phyloP scores from a whole-genome alignment of 2,329 filamentous ascomycete genomes.

The Ceratocystis lukuohia region DNA sequence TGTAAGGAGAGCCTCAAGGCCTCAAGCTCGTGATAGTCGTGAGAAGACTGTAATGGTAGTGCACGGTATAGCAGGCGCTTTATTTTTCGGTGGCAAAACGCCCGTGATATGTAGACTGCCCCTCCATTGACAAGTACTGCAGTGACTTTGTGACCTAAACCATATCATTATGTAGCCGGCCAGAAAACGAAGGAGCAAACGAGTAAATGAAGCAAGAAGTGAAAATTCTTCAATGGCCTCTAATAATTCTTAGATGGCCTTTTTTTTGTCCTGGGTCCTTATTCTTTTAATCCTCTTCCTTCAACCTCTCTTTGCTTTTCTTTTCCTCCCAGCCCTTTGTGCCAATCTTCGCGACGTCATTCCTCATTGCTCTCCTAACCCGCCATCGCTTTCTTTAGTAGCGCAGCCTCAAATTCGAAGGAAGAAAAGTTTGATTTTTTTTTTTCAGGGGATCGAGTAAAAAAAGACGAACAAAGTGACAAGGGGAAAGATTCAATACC shows the following conservation, averaged over 20 bases:
- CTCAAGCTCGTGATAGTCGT: not conserved
- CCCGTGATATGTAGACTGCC: not conserved
- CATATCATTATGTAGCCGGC: not conserved
- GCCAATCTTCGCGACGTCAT: not conserved
- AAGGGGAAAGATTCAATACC: not conserved
- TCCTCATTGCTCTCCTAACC: not conserved
- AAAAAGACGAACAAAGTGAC: not conserved
- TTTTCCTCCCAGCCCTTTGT: not conserved
- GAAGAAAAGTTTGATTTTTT: slow-evolving; percentile 3
- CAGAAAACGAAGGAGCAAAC: not conserved
- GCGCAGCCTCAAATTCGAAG: not conserved
- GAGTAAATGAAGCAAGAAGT: not conserved
- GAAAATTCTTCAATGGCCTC: not conserved
- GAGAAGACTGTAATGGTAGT: not conserved
- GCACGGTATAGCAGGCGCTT: not conserved
- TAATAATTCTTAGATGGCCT: not conserved
- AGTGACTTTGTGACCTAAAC: not conserved
- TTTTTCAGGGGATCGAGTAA: not conserved
- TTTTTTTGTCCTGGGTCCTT: not conserved
- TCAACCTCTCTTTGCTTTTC: not conserved
- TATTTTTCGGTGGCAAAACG: not conserved
- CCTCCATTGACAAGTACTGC: not conserved
- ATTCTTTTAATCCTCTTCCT: not conserved
- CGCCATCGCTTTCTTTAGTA: not conserved
- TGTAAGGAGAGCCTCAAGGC: not conserved